Evolutionary conservation across 1,284 basidiomycete genomes (phyloP).

Genomic region (Ceratobasidium sp.): DNA sequence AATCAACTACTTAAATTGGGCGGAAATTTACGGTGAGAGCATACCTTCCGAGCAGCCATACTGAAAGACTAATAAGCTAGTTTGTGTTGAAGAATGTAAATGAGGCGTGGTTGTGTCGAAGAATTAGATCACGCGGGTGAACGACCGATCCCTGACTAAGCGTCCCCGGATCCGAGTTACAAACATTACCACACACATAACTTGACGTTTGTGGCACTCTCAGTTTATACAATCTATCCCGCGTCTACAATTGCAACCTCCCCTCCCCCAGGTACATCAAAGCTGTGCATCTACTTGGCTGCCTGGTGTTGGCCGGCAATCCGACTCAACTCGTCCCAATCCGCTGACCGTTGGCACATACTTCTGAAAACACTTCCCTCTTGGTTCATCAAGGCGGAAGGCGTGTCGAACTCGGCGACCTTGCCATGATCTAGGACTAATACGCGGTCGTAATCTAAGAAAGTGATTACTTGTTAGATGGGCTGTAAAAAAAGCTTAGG

Average conservation of each 20-base stretch:
- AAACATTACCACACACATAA: conserved; percentile 27
- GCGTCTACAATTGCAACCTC: neutral
- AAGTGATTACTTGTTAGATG: conserved; percentile 49
- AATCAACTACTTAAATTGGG: conserved; percentile 13
- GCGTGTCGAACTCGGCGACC: conserved; percentile 79
- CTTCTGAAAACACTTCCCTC: conserved; percentile 73
- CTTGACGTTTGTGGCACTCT: neutral
- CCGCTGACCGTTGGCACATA: conserved; percentile 77
- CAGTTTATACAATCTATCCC: conserved; percentile 1
- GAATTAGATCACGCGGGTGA: conserved; percentile 31
- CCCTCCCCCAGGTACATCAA: neutral
- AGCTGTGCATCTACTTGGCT: neutral
- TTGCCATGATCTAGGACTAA: conserved; percentile 77
- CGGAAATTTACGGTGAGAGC: neutral
- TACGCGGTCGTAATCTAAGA: conserved; percentile 80
- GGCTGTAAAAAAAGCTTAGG: neutral
- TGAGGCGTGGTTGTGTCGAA: conserved; percentile 37
- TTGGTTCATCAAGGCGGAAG: conserved; percentile 70
- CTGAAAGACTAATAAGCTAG: conserved; percentile 15
- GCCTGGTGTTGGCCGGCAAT: conserved; percentile 22
- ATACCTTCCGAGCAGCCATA: conserved; percentile 46
- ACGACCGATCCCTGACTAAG: conserved; percentile 41
- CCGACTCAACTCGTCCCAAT: conserved; percentile 61
- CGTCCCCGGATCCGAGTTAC: conserved; percentile 14
- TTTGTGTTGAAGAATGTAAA: conserved; percentile 13